Evolutionary conservation across 1,139 yeast genomes (phyloP).

Genomic region (Candida albicans): DNA sequence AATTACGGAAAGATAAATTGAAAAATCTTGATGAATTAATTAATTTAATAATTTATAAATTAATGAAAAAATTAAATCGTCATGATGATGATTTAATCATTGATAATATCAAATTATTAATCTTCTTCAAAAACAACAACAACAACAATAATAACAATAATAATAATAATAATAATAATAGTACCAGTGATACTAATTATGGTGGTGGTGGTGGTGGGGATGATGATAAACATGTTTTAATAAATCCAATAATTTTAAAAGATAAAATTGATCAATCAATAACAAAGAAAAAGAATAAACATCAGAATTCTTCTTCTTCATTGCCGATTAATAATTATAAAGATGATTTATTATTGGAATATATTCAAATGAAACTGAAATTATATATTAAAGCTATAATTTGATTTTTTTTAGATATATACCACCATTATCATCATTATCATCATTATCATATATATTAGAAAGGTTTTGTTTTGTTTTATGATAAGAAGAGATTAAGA

Average conservation of each 20-base stretch:
- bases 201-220: too few relatives aligned
- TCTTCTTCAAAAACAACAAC: conserved; percentile 24
- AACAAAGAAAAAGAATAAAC: neutral
- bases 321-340: conserved; percentile 6
- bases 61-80: conserved; percentile 16
- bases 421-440: too few relatives aligned
- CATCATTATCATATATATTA: too few relatives aligned
- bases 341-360: conserved; percentile 27
- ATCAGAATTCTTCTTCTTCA: too few relatives aligned
- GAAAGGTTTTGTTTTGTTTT: too few relatives aligned
- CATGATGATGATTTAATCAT: conserved; percentile 19
- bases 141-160: too few relatives aligned
- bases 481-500: too few relatives aligned
- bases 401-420: too few relatives aligned
- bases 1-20: conserved; percentile 29
- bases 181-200: too few relatives aligned
- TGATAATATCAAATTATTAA: conserved; percentile 20
- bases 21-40: conserved; percentile 25
- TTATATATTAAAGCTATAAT: conserved; percentile 24
- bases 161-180: too few relatives aligned
- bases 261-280: conserved; percentile 9
- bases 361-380: conserved; percentile 27
- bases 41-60: conserved; percentile 23
- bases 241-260: conserved; percentile 27
- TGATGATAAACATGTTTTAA: conserved; percentile 18